A percentile compares a stretch with the other conserved stretches of the same genome.
Conservation (phyloP, 192 early-diverging fungal species). For the Glomus cerebriforme region DNA sequence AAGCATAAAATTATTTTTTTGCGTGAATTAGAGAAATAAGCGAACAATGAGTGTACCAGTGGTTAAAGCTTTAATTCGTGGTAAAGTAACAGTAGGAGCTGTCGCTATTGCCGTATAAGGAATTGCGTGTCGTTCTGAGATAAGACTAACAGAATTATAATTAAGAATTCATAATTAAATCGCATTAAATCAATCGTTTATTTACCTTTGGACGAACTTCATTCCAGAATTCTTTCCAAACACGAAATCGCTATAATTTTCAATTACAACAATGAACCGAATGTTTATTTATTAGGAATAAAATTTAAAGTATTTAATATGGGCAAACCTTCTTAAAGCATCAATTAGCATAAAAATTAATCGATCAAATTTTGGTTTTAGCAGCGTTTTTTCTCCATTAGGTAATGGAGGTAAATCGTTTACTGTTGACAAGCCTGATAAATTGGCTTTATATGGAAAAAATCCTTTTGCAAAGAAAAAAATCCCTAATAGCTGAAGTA, state of each 20-base stretch:
- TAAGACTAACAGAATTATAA: slow-evolving; percentile 56
- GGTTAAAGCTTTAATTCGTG: slow-evolving; percentile 78
- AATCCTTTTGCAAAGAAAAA: slow-evolving; percentile 71
- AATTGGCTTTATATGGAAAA: slow-evolving; percentile 75
- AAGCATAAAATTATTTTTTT: not conserved
- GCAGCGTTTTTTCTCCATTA: not conserved
- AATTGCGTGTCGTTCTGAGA: slow-evolving; percentile 46
- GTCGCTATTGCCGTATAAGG: slow-evolving; percentile 57
- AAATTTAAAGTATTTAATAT: not conserved
- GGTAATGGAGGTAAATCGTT: slow-evolving; percentile 41
- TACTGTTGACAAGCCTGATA: slow-evolving; percentile 60
- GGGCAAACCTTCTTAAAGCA: slow-evolving; percentile 62
- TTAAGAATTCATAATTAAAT: slow-evolving; percentile 34
- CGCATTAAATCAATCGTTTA: slow-evolving; percentile 16
- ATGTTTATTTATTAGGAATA: not conserved
- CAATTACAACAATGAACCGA: slow-evolving; percentile 1
- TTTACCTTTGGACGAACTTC: slow-evolving; percentile 60
- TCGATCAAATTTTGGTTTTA: slow-evolving; percentile 49
- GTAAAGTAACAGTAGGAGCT: slow-evolving; percentile 80
- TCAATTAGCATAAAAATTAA: slow-evolving; percentile 74
- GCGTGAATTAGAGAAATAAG: not conserved
- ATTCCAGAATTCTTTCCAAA: slow-evolving; percentile 66
- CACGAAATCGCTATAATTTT: slow-evolving; percentile 64
- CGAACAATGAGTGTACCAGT: slow-evolving; percentile 53
- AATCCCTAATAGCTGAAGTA: slow-evolving; percentile 63